A percentile compares a stretch with the other conserved stretches of the same genome.
phyloP scores from a whole-genome alignment of 2,329 filamentous ascomycete species.

The Monilinia aucupariae region DNA sequence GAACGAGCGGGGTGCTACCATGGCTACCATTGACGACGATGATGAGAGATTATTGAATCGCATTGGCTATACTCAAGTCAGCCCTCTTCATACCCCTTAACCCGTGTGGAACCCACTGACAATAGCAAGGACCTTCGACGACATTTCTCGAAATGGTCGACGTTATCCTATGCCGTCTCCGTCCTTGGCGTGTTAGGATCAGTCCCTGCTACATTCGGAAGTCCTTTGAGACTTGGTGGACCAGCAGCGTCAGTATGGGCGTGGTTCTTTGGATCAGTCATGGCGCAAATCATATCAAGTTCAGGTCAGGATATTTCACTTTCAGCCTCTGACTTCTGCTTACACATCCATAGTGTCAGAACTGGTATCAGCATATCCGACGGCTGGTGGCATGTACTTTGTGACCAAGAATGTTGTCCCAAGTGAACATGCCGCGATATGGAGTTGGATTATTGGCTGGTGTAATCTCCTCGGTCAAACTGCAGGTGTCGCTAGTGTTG shows the following conservation, averaged over 20 bases:
- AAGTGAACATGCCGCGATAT: conserved; percentile 53
- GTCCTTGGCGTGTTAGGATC: conserved; percentile 61
- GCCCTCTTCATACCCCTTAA: conserved; percentile 12
- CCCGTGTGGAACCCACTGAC: neutral
- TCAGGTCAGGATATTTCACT: conserved; percentile 41
- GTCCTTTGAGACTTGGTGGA: conserved; percentile 53
- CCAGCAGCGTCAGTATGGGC: conserved; percentile 61
- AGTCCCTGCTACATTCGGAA: conserved; percentile 57
- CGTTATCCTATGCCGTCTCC: conserved; percentile 60
- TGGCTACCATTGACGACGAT: conserved; percentile 51
- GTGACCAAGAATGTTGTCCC: conserved; percentile 61
- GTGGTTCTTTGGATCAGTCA: conserved; percentile 58
- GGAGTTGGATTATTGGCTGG: conserved; percentile 63
- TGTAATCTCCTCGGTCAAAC: conserved; percentile 61
- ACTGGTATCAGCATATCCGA: conserved; percentile 61
- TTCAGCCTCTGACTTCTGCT: neutral
- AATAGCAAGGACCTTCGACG: conserved; percentile 49
- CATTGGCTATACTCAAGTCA: conserved; percentile 59
- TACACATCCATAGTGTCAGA: conserved; percentile 47
- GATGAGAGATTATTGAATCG: conserved; percentile 55
- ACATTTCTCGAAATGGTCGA: conserved; percentile 63
- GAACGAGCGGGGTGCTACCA: conserved; percentile 21
- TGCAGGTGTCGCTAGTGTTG: conserved; percentile 56
- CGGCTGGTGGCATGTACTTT: conserved; percentile 64
- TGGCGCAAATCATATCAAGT: conserved; percentile 59